phyloP scores from a whole-genome alignment of 345 rosid species.

The Dipteronia sinensis region DNA sequence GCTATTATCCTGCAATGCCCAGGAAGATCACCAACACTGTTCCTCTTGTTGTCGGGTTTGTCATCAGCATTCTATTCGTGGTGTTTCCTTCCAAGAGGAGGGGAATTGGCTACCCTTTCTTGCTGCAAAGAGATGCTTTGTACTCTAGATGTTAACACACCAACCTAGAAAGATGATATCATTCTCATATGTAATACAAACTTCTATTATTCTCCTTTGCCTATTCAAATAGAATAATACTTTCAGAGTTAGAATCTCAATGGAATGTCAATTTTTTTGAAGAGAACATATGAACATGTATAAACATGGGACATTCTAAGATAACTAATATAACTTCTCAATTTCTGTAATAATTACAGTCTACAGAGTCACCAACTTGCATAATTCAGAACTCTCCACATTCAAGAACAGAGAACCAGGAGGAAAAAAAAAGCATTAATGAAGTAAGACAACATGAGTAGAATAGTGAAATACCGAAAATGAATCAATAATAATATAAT shows the following conservation, averaged over 20 bases:
- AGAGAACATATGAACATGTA: not conserved
- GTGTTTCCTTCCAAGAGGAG: slow-evolving; percentile 51
- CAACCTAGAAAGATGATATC: not conserved
- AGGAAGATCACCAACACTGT: slow-evolving; percentile 41
- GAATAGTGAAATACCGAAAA: not conserved
- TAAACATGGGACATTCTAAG: not conserved
- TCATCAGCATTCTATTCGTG: slow-evolving; percentile 38
- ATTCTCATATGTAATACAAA: not conserved
- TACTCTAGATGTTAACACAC: slow-evolving; percentile 28
- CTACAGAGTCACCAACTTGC: not conserved
- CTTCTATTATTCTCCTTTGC: too few species aligned
- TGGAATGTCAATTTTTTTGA: too few species aligned
- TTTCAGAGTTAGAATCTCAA: not conserved
- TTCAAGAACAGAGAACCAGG: not conserved
- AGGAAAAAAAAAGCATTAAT: not conserved
- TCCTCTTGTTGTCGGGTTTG: slow-evolving; percentile 45
- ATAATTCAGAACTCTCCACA: not conserved
- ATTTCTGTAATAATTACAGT: not conserved
- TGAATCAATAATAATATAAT: not conserved
- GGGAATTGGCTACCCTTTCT: slow-evolving; percentile 50
- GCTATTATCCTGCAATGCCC: slow-evolving; percentile 47
- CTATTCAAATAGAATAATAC: not conserved
- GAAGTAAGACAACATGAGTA: not conserved
- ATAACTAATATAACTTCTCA: not conserved
- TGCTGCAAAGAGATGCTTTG: slow-evolving; percentile 36